These are phyloP conservation scores for Clarireedia paspali DNA, from an alignment of 2,329 filamentous ascomycete species.

Conservation along the genomic window DNA sequence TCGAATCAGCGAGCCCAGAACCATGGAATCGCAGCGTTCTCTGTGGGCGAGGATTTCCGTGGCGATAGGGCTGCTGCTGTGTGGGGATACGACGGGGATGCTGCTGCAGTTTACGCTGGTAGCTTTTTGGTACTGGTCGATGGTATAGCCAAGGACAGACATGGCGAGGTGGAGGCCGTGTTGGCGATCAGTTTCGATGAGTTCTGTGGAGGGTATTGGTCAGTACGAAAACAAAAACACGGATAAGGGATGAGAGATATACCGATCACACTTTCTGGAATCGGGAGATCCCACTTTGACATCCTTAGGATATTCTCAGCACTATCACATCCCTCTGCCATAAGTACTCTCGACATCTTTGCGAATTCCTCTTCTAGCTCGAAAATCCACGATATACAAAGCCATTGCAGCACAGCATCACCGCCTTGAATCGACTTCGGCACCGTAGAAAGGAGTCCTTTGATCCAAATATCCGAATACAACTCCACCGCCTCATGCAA, in stretches of 20 bases:
- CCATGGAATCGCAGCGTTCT: constrained; percentile 5
- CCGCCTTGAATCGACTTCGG: neutral
- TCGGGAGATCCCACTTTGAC: neutral
- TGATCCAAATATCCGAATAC: constrained; percentile 10
- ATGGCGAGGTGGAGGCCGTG: neutral
- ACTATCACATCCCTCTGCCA: neutral
- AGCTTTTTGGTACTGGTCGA: neutral
- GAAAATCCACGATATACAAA: constrained; percentile 8
- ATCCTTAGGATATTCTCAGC: neutral
- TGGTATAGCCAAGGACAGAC: neutral
- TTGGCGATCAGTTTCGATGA: neutral
- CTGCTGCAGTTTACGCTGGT: neutral
- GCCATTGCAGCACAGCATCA: constrained; percentile 1
- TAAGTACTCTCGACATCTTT: neutral
- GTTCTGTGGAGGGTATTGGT: neutral
- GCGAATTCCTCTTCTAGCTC: neutral
- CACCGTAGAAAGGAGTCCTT: neutral
- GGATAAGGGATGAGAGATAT: no score
- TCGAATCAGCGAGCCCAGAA: neutral
- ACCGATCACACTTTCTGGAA: neutral
- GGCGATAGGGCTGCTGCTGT: neutral
- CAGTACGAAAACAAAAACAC: neutral
- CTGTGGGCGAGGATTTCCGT: neutral
- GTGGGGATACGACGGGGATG: neutral
- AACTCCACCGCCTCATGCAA: constrained; percentile 10